These are phyloP conservation scores for Ilyonectria mors-panacis DNA, from an alignment of 2,329 filamentous ascomycete species.

Conservation along the genomic window DNA sequence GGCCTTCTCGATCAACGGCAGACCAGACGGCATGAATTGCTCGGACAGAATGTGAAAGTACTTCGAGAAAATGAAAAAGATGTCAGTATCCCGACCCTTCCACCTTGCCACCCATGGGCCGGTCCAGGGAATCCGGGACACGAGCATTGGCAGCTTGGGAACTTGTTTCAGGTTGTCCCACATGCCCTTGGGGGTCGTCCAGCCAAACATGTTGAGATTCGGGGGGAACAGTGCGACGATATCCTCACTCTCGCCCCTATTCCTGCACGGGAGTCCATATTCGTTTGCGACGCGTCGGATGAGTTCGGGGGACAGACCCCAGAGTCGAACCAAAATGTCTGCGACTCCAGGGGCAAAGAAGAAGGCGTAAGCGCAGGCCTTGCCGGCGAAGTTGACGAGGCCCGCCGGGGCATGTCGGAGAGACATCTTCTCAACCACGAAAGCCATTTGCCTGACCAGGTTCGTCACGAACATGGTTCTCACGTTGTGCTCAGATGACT, in stretches of 20 bases:
- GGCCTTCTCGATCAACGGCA: conserved; percentile 69
- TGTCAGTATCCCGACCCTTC: conserved; percentile 88
- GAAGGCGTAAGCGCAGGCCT: conserved; percentile 92
- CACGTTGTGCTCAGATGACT: conserved; percentile 89
- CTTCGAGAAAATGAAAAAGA: conserved; percentile 94
- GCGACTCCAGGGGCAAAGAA: conserved; percentile 92
- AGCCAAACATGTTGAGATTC: conserved; percentile 69
- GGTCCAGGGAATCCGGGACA: conserved; percentile 84
- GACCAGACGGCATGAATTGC: conserved; percentile 75
- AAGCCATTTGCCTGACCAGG: conserved; percentile 84
- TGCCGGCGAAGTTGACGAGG: conserved; percentile 88
- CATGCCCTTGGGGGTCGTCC: conserved; percentile 66
- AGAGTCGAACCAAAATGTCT: conserved; percentile 86
- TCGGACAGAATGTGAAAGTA: conserved; percentile 86
- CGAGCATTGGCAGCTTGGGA: conserved; percentile 75
- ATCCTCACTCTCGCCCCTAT: conserved; percentile 71
- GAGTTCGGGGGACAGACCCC: conserved; percentile 78
- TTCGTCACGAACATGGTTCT: conserved; percentile 89
- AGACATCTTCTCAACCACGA: conserved; percentile 92
- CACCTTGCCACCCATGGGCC: conserved; percentile 89
- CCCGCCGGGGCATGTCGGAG: conserved; percentile 76
- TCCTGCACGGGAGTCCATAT: conserved; percentile 73
- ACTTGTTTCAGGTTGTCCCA: conserved; percentile 75
- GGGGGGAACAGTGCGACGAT: conserved; percentile 80
- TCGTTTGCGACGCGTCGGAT: conserved; percentile 81